phyloP scores from a whole-genome alignment of 331 rosid species.

The Acacia pycnantha region DNA sequence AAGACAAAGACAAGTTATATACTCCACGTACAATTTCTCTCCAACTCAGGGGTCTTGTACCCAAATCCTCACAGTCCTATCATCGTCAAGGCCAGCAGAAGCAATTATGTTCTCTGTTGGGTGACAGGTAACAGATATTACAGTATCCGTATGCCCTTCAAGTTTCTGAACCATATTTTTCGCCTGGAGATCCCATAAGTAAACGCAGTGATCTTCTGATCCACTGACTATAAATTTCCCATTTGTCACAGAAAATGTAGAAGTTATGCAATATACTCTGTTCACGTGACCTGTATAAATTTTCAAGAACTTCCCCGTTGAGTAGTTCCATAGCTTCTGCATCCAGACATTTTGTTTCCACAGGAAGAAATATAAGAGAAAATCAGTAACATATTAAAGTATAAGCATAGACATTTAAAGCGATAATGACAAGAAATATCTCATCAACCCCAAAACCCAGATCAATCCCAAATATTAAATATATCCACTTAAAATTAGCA shows the following conservation, averaged over 20 bases:
- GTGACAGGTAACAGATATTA: constrained; percentile 82
- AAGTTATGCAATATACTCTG: constrained; percentile 62
- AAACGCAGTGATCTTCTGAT: constrained; percentile 83
- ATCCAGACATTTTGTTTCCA: constrained; percentile 25
- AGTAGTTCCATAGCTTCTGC: constrained; percentile 92
- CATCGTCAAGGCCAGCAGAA: constrained; percentile 75
- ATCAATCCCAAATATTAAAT: background rate
- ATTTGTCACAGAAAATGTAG: constrained; percentile 87
- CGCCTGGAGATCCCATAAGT: constrained; percentile 89
- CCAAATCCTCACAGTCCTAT: constrained; percentile 84
- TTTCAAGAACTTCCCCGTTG: constrained; percentile 65
- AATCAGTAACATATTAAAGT: constrained; percentile 11
- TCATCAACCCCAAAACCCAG: constrained; percentile 11
- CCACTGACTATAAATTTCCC: constrained; percentile 91
- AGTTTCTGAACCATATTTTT: constrained; percentile 83
- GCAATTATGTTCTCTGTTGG: constrained; percentile 89
- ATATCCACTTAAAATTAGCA: background rate
- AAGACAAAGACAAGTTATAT: background rate
- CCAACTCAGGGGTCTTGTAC: constrained; percentile 59
- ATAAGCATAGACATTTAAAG: background rate
- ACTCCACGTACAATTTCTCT: constrained; percentile 11
- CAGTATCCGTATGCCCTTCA: constrained; percentile 87
- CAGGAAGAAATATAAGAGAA: constrained; percentile 11
- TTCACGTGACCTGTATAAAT: constrained; percentile 68
- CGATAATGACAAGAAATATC: background rate